Percentiles rank a stretch among this genome's conserved stretches.
These are phyloP conservation scores for Biscutella laevigata DNA, from an alignment of 441 rosid genomes.

Conservation along the genomic window DNA sequence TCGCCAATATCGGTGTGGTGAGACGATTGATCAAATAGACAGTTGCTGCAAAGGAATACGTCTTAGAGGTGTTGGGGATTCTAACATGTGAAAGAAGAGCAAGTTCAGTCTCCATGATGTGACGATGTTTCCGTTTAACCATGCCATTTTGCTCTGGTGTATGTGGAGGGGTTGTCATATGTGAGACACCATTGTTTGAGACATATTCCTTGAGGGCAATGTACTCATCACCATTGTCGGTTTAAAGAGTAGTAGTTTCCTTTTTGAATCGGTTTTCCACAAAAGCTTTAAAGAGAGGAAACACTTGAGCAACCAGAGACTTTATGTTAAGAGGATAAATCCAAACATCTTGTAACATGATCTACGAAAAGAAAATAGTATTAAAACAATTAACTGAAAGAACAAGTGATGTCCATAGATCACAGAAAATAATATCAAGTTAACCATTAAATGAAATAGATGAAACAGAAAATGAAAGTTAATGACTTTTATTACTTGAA, in stretches of 20 bases:
- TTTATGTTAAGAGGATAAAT: background rate
- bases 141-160: background rate
- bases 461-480: background rate
- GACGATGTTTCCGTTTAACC: background rate
- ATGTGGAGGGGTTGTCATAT: background rate
- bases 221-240: too few species aligned
- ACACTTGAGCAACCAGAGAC: background rate
- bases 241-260: too few species aligned
- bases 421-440: background rate
- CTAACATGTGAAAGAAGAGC: background rate
- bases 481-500: background rate
- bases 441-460: fast-evolving
- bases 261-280: too few species aligned
- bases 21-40: background rate
- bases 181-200: background rate
- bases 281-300: too few species aligned
- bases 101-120: too few species aligned
- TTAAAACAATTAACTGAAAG: too few species aligned
- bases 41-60: background rate
- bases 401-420: background rate
- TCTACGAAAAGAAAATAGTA: too few species aligned
- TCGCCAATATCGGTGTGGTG: too few species aligned
- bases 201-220: background rate
- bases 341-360: background rate
- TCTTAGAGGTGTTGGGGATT: background rate